These are phyloP conservation scores for Reticulascus tulasneorum DNA, from an alignment of 2,329 filamentous ascomycete genomes.

Conservation along the genomic window DNA sequence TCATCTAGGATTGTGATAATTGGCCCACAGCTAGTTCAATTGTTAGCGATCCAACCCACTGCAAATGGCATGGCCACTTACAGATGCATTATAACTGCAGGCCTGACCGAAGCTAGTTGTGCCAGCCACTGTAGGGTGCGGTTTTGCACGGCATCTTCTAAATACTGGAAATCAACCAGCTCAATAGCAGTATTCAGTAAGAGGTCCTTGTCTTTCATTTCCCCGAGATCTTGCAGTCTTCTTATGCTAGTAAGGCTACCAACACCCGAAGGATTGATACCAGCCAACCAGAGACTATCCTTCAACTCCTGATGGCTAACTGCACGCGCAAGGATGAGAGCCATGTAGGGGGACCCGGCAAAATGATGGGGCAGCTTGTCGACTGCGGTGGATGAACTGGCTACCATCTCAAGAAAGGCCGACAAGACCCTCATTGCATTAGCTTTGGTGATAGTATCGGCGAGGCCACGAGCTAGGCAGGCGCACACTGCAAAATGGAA, in stretches of 20 bases:
- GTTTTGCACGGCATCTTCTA: constrained; percentile 60
- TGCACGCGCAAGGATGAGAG: constrained; percentile 54
- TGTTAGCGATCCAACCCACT: constrained; percentile 14
- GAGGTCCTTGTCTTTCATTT: constrained; percentile 57
- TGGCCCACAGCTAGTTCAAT: constrained; percentile 43
- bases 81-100: constrained; percentile 55
- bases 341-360: constrained; percentile 53
- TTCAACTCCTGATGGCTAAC: constrained; percentile 56
- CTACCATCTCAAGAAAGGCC: constrained; percentile 55
- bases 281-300: constrained; percentile 59
- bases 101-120: constrained; percentile 49
- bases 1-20: constrained; percentile 58
- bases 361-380: too few relatives aligned
- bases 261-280: constrained; percentile 43
- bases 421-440: constrained; percentile 58
- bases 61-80: constrained; percentile 32
- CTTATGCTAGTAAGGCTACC: constrained; percentile 35
- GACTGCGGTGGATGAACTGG: constrained; percentile 26
- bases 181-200: constrained; percentile 60
- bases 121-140: constrained; percentile 58
- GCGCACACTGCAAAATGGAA: constrained; percentile 67
- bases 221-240: constrained; percentile 37
- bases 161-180: constrained; percentile 61
- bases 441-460: constrained; percentile 56
- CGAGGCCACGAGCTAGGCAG: constrained; percentile 60